These are phyloP conservation scores for Penicillium soppii DNA, from an alignment of 495 filamentous ascomycete genomes.

Conservation along the genomic window DNA sequence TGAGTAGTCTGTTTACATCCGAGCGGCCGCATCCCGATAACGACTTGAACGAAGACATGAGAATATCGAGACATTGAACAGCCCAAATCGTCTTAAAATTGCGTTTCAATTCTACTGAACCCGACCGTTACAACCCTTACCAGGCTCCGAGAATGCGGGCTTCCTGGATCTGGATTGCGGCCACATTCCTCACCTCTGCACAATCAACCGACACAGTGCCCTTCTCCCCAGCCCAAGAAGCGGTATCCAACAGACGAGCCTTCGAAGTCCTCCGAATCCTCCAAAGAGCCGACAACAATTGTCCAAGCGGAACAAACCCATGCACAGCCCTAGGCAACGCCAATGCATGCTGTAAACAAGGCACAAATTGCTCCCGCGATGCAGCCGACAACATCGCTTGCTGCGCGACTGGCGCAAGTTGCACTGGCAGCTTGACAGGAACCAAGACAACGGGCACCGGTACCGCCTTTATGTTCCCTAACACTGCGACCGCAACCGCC, in stretches of 20 bases:
- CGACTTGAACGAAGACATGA: slow-evolving; percentile 12
- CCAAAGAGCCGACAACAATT: slow-evolving; percentile 42
- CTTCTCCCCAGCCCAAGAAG: slow-evolving; percentile 27
- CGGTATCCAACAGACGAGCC: slow-evolving; percentile 27
- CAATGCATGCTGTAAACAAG: slow-evolving; percentile 55
- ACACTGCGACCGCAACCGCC: slow-evolving; percentile 30
- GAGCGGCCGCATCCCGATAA: slow-evolving; percentile 11
- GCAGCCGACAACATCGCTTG: slow-evolving; percentile 61
- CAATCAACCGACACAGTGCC: slow-evolving; percentile 31
- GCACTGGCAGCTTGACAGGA: slow-evolving; percentile 56
- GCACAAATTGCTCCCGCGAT: slow-evolving; percentile 57
- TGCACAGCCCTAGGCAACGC: slow-evolving; percentile 51
- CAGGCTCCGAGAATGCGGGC: slow-evolving; percentile 36
- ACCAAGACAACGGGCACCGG: slow-evolving; percentile 24
- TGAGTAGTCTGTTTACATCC: slow-evolving; percentile 44
- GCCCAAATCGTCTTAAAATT: not conserved
- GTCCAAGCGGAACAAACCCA: slow-evolving; percentile 49
- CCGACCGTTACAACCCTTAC: not conserved
- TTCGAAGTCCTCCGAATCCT: slow-evolving; percentile 41
- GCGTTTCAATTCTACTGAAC: not conserved
- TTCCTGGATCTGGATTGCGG: slow-evolving; percentile 38
- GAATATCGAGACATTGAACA: slow-evolving; percentile 4
- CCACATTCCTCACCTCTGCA: slow-evolving; percentile 37
- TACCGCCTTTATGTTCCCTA: slow-evolving; percentile 38
- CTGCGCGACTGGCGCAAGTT: slow-evolving; percentile 60